Base-by-base conservation (phyloP, 2,329 filamentous ascomycete genomes). In the Microdochium nivale region DNA sequence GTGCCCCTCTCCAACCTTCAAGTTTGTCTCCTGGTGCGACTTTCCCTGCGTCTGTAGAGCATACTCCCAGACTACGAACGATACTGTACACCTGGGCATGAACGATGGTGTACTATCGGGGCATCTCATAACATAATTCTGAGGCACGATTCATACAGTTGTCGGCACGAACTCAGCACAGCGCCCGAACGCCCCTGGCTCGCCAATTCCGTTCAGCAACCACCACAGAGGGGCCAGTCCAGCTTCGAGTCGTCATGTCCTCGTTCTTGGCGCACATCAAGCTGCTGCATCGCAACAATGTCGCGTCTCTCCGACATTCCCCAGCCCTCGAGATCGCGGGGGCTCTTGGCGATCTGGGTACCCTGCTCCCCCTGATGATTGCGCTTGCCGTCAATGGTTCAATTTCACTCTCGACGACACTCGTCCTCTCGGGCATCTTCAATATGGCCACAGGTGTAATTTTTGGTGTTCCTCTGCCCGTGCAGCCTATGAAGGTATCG, bases 391-490 rank as follows among this genome's bases (percentile, higher is more conserved):
- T 88, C 25, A 87, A 88, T 57, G 76, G 79, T 32, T 91, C 88
- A 9, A 88, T 97, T 60, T 86, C 88, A 23, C 78, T 97, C 1
- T 83, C 88, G 25, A 84, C 85, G 48, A 96, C 92, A 0, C 78
- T 97, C 1, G 81, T 97, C 5, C 94, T 96, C 65, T 91, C 90
- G 0, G 94, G 94, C 1, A 62, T 91, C 10, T 92, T 87, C 67
- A 97, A 97, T 62, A 81, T 96, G 51, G 62, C 87, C 13, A 96
- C 91, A 0, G 94, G 92, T 19, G 64, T 84, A 1, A 69, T 85
- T 30, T 97, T 96, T 62, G 92, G 92, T 7, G 86, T 97, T 40
- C 92, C 92, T 2, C 71, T 96, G 3, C 91, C 91, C 0, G 90
- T 96, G 0, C 91, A 96, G 70, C 91, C 91, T n/a, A 85, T 85